A percentile compares a stretch with the other conserved stretches of the same genome.
These are phyloP conservation scores for Tetramitus jugosus DNA, from an alignment of 208 protist species.

Conservation along the genomic window DNA sequence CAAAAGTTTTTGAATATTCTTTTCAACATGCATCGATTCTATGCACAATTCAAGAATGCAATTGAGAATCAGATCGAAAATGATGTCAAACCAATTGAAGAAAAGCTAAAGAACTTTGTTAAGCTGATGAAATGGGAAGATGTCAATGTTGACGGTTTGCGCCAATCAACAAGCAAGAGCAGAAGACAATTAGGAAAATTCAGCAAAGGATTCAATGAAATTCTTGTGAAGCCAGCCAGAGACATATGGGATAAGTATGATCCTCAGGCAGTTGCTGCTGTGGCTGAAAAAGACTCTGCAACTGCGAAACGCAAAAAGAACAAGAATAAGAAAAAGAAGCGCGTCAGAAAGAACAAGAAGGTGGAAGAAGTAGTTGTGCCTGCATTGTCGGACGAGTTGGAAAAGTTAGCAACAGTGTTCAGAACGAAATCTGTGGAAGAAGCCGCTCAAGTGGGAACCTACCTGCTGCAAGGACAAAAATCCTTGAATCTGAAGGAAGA, in stretches of 20 bases:
- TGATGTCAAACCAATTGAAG: slow-evolving; percentile 45
- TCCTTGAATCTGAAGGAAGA: background rate
- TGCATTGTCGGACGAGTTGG: too few relatives aligned
- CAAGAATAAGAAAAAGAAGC: background rate
- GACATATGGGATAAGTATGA: slow-evolving; percentile 21
- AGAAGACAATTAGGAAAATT: slow-evolving; percentile 15
- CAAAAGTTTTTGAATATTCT: slow-evolving; percentile 22
- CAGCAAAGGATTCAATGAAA: background rate
- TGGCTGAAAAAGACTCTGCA: background rate
- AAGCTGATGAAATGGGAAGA: slow-evolving; percentile 58
- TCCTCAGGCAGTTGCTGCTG: background rate
- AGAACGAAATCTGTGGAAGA: too few relatives aligned
- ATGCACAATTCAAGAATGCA: slow-evolving; percentile 35
- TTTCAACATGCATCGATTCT: slow-evolving; percentile 46
- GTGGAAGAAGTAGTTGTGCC: background rate
- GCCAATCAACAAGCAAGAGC: background rate
- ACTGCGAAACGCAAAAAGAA: background rate
- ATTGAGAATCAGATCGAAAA: slow-evolving; percentile 27
- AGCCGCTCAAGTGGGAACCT: too few relatives aligned
- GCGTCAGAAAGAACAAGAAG: background rate
- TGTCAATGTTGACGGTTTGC: slow-evolving; percentile 21
- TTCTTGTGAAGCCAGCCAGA: background rate
- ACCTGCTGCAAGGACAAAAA: too few relatives aligned
- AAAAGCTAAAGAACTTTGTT: slow-evolving; percentile 51
- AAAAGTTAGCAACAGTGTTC: too few relatives aligned